These are phyloP conservation scores for Plantago major DNA, from an alignment of 257 asterid species.

Conservation along the genomic window DNA sequence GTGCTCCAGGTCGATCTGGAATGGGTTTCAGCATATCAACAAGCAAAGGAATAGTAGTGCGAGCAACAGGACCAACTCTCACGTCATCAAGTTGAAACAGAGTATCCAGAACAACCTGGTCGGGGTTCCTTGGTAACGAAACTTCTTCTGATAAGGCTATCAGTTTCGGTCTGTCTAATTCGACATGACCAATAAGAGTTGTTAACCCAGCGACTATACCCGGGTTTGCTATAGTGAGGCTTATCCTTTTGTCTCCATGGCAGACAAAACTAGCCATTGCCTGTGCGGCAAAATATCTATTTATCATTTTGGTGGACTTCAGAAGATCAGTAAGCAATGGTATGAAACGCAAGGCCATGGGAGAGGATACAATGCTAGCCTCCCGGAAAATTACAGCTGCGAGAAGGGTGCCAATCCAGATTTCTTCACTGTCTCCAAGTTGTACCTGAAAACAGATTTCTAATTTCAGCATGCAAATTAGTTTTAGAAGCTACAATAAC, in stretches of 20 bases:
- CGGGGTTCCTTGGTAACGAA: conserved; percentile 68
- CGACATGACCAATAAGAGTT: conserved; percentile 60
- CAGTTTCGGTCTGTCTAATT: conserved; percentile 60
- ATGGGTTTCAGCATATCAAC: conserved; percentile 85
- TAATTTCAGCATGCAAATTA: conserved; percentile 21
- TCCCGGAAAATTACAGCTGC: conserved; percentile 78
- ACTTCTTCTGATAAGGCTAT: conserved; percentile 65
- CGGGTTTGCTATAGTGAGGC: conserved; percentile 67
- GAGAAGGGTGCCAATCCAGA: conserved; percentile 77
- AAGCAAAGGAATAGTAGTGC: conserved; percentile 62
- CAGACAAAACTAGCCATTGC: conserved; percentile 73
- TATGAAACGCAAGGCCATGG: conserved; percentile 47
- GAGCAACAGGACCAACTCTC: conserved; percentile 61
- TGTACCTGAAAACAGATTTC: conserved; percentile 49
- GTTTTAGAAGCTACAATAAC: conserved; percentile 9
- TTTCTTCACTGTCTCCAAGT: conserved; percentile 69
- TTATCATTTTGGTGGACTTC: conserved; percentile 64
- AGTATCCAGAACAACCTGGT: conserved; percentile 54
- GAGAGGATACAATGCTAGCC: conserved; percentile 44
- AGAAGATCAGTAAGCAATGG: conserved; percentile 49
- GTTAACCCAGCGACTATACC: conserved; percentile 67
- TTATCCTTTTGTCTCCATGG: conserved; percentile 55
- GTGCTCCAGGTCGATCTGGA: conserved; percentile 86
- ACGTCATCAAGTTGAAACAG: conserved; percentile 73
- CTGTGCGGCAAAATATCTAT: conserved; percentile 77